These are phyloP conservation scores for Mariannaea elegans DNA, from an alignment of 2,329 filamentous ascomycete species.

Conservation along the genomic window DNA sequence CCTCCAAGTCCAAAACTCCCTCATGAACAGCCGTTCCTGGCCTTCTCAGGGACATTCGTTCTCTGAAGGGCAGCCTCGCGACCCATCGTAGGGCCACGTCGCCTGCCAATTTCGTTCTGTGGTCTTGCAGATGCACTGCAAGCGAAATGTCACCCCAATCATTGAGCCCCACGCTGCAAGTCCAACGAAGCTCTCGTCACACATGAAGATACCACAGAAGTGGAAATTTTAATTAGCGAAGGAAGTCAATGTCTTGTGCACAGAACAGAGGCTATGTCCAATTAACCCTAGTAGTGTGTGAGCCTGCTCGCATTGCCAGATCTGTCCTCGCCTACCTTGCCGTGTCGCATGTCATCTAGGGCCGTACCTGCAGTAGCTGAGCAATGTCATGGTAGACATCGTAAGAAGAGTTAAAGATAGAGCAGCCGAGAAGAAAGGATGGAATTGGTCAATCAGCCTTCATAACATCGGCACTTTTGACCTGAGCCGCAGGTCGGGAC, in stretches of 20 bases:
- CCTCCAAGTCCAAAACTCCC: conserved; percentile 2
- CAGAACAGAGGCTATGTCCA: neutral
- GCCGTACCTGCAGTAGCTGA: conserved; percentile 27
- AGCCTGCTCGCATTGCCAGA: conserved; percentile 8
- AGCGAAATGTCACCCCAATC: conserved; percentile 18
- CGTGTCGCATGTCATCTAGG: conserved; percentile 16
- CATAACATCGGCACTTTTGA: conserved; percentile 1
- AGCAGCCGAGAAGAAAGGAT: too few species aligned
- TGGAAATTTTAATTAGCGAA: conserved; percentile 10
- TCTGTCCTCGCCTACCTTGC: conserved; percentile 10
- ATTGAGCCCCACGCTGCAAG: conserved; percentile 9
- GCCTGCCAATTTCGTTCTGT: conserved; percentile 1
- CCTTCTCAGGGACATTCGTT: neutral
- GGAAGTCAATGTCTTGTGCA: neutral
- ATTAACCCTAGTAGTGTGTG: conserved; percentile 1
- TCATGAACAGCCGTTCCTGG: neutral
- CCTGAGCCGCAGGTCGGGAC: neutral
- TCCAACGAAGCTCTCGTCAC: conserved; percentile 16
- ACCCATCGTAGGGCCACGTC: conserved; percentile 2
- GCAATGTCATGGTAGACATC: conserved; percentile 11
- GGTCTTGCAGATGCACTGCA: conserved; percentile 7
- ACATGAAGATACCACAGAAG: neutral
- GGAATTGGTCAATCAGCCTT: too few species aligned
- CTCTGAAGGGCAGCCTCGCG: neutral
- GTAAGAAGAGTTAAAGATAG: neutral